phyloP scores from a whole-genome alignment of 1,284 basidiomycete species.

The Cryptococcus sp. region DNA sequence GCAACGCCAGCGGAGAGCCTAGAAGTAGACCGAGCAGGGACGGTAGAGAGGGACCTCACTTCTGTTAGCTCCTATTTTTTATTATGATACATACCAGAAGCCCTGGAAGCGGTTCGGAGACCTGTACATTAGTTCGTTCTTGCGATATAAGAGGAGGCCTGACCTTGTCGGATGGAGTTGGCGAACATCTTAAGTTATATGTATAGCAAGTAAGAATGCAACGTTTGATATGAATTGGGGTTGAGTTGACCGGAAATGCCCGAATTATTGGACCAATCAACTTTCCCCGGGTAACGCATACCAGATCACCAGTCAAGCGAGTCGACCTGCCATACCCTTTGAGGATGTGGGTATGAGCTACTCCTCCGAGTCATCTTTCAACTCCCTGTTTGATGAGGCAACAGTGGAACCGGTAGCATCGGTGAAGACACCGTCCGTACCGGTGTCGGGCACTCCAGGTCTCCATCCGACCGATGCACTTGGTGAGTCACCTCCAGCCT shows the following conservation, averaged over 20 bases:
- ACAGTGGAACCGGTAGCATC: no score
- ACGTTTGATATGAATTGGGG: background rate
- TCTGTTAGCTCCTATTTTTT: no score
- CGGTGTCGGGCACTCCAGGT: no score
- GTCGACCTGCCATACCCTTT: no score
- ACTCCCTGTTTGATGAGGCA: background rate
- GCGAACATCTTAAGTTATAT: constrained; percentile 28
- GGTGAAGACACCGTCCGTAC: no score
- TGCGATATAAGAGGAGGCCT: constrained; percentile 1
- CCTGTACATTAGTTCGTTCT: constrained; percentile 20
- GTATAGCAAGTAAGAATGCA: background rate
- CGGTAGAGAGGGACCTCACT: constrained; percentile 40
- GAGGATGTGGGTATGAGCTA: no score
- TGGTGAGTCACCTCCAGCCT: no score
- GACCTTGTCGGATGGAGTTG: constrained; percentile 39
- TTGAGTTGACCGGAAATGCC: background rate
- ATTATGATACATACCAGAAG: constrained; percentile 40
- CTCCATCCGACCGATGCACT: no score
- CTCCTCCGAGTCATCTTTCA: background rate
- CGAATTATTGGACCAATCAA: background rate
- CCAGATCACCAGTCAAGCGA: no score
- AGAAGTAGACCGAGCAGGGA: constrained; percentile 26
- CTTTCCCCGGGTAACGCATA: no score
- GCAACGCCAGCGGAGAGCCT: constrained; percentile 22
- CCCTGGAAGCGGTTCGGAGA: constrained; percentile 42